A percentile compares a stretch with the other conserved stretches of the same genome.
Conservation (phyloP, 1,284 basidiomycete genomes). For the Rhodotorula sp. region DNA sequence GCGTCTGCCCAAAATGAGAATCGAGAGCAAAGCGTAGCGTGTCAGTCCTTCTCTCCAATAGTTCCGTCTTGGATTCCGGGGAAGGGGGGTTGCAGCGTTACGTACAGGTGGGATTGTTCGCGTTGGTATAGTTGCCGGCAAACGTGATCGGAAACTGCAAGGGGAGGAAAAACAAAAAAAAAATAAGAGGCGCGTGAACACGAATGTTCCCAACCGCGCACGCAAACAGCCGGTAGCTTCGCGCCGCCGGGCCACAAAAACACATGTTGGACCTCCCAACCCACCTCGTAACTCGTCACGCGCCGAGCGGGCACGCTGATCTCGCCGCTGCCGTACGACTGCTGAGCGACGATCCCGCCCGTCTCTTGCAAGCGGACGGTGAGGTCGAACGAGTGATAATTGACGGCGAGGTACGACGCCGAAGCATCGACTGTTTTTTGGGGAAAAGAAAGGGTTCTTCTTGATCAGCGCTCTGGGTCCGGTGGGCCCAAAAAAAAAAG, state of each 20-base stretch:
- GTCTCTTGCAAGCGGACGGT: slow-evolving; percentile 26
- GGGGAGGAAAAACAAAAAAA: no score
- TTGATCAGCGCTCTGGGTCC: no score
- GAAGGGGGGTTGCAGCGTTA: neutral
- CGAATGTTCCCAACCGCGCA: neutral
- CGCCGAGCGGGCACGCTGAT: slow-evolving; percentile 13
- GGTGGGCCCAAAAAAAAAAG: neutral
- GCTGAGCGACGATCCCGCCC: slow-evolving; percentile 10
- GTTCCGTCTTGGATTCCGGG: neutral
- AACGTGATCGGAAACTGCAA: slow-evolving; percentile 23
- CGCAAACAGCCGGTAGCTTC: neutral
- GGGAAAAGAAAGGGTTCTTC: no score
- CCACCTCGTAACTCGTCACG: slow-evolving; percentile 22
- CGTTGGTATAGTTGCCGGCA: slow-evolving; percentile 20
- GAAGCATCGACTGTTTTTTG: slow-evolving; percentile 24
- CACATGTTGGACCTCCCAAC: neutral
- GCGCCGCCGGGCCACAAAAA: no score
- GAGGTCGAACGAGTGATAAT: slow-evolving; percentile 25
- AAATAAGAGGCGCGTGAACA: neutral
- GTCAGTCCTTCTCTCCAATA: neutral
- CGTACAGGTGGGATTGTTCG: slow-evolving; percentile 15
- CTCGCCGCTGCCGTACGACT: slow-evolving; percentile 16
- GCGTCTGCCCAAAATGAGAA: neutral
- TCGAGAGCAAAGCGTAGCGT: neutral
- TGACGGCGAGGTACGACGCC: slow-evolving; percentile 24